A percentile compares a stretch with the other conserved stretches of the same genome.
Evolutionary conservation across 495 filamentous ascomycete genomes (phyloP).

Genomic region (Friedmanniomyces endolithicus): DNA sequence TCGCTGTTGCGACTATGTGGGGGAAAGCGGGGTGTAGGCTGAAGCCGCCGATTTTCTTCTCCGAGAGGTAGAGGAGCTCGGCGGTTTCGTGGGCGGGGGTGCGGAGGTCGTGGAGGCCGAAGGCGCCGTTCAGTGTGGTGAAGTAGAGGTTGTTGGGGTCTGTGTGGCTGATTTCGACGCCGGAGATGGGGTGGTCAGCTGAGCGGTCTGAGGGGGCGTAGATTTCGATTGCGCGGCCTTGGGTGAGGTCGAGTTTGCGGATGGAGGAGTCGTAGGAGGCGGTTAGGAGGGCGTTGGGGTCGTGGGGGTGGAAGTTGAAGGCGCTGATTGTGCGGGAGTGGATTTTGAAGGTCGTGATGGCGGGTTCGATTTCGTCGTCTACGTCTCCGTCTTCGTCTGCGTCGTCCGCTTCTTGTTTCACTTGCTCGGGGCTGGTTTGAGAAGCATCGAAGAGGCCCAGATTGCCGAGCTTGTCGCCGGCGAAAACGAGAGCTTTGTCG

Average conservation of each 20-base stretch:
- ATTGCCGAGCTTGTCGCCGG: constrained; percentile 87
- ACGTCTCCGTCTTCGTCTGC: constrained; percentile 50
- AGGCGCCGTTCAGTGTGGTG: constrained; percentile 66
- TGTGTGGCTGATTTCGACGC: constrained; percentile 58
- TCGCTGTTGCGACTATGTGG: constrained; percentile 80
- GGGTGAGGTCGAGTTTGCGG: constrained; percentile 71
- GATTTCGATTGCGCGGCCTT: constrained; percentile 62
- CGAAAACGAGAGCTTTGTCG: constrained; percentile 83
- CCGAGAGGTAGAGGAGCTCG: constrained; percentile 62
- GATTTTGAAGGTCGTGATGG: constrained; percentile 73
- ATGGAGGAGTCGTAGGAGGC: constrained; percentile 92
- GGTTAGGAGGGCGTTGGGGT: constrained; percentile 60
- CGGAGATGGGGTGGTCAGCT: constrained; percentile 66
- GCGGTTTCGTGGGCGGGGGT: constrained; percentile 38
- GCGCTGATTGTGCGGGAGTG: constrained; percentile 81
- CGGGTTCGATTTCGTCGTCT: constrained; percentile 53
- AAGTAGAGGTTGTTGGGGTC: constrained; percentile 71
- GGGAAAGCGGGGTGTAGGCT: constrained; percentile 62
- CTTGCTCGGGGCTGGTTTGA: constrained; percentile 44
- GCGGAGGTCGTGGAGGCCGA: constrained; percentile 70
- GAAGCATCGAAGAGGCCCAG: constrained; percentile 89
- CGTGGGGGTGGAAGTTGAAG: constrained; percentile 61
- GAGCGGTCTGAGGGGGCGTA: constrained; percentile 58
- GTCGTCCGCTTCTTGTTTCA: constrained; percentile 32
- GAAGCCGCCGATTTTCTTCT: constrained; percentile 95